Evolutionary conservation across 2,329 filamentous ascomycete genomes (phyloP).

Genomic region (Lasiodiplodia citricola): DNA sequence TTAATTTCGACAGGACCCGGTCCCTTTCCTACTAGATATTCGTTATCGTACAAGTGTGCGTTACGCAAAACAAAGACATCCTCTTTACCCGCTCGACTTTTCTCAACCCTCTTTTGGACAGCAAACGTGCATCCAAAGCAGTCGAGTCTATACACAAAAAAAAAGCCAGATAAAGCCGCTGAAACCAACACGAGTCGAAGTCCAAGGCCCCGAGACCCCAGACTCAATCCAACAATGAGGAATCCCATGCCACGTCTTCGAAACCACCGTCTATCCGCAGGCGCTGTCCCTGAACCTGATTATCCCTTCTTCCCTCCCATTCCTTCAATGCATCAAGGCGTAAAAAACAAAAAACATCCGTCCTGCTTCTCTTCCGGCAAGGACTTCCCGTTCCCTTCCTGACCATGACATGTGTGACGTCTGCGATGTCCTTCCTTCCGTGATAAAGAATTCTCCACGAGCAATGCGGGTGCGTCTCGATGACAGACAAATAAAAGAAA

Average conservation of each 20-base stretch:
- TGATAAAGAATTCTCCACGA: neutral
- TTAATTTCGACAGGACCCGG: neutral
- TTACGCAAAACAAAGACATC: neutral
- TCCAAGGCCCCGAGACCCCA: neutral
- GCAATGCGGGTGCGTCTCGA: neutral
- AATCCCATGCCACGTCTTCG: neutral
- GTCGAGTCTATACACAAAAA: neutral
- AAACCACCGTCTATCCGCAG: neutral
- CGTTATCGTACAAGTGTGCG: conserved; percentile 9
- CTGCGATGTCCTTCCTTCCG: neutral
- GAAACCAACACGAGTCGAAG: neutral
- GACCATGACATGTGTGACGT: conserved; percentile 3
- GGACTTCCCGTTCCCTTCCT: neutral
- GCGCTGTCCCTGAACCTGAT: neutral
- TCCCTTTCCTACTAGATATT: neutral
- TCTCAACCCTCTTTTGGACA: neutral
- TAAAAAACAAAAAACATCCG: neutral
- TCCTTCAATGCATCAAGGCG: neutral
- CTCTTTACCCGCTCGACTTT: neutral
- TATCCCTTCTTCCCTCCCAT: neutral
- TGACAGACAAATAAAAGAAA: neutral
- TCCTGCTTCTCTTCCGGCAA: neutral
- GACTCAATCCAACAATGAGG: neutral
- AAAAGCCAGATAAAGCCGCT: neutral
- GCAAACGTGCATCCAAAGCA: neutral